A percentile compares a stretch with the other conserved stretches of the same genome.
Conservation (phyloP, 208 protist species). For the Wallacemonas sp. region DNA sequence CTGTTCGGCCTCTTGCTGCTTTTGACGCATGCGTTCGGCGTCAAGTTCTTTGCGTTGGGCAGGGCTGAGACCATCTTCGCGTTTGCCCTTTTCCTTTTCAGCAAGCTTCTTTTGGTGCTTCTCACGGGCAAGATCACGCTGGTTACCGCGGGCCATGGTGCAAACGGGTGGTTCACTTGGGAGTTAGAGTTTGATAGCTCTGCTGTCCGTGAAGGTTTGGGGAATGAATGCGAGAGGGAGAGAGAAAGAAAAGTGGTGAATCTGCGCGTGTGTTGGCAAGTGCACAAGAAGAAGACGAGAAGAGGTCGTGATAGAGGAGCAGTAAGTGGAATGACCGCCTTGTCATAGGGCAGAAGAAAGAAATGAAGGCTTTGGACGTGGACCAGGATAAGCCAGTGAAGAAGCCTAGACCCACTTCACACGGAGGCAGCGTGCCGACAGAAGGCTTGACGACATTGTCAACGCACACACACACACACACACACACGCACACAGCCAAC, state of each 20-base stretch:
- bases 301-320: not conserved
- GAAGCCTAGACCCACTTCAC: too few relatives aligned
- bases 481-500: too few relatives aligned
- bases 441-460: too few relatives aligned
- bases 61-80: constrained; percentile 62
- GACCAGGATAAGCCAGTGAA: too few relatives aligned
- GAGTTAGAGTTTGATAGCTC: too few relatives aligned
- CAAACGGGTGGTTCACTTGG: too few relatives aligned
- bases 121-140: constrained; percentile 88
- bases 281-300: not conserved
- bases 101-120: constrained; percentile 84
- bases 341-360: too few relatives aligned
- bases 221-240: not conserved
- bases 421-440: too few relatives aligned
- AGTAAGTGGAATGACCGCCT: not conserved
- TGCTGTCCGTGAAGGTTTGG: not conserved
- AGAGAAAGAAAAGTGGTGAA: not conserved
- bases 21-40: constrained; percentile 85
- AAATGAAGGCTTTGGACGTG: too few relatives aligned
- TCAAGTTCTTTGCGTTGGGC: constrained; percentile 82
- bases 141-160: constrained; percentile 88
- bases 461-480: too few relatives aligned
- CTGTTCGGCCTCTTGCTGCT: constrained; percentile 65
- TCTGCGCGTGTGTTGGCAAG: not conserved
- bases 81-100: constrained; percentile 72